These are phyloP conservation scores for Besnoitia besnoiti DNA, from an alignment of 169 alveolate genomes.

Conservation along the genomic window DNA sequence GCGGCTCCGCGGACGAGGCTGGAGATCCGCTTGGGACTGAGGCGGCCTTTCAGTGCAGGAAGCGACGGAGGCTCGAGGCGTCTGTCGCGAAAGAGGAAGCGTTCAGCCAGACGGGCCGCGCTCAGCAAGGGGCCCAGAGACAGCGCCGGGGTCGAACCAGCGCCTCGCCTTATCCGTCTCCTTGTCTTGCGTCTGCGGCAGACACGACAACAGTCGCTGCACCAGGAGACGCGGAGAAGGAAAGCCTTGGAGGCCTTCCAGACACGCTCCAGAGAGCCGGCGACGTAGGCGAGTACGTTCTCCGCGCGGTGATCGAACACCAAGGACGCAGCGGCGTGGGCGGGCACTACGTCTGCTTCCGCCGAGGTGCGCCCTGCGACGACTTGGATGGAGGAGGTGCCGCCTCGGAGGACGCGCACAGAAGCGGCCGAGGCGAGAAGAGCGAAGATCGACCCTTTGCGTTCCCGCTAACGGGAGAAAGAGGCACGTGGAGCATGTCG, in stretches of 20 bases:
- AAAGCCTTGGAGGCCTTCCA: background rate
- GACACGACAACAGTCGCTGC: background rate
- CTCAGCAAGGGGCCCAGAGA: no score
- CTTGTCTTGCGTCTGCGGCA: background rate
- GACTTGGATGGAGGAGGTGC: background rate
- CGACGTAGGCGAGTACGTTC: slow-evolving; percentile 7
- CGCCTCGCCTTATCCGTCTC: no score
- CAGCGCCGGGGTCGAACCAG: no score
- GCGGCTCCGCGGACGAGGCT: no score
- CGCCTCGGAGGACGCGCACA: background rate
- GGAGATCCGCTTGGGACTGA: no score
- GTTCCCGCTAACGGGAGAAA: background rate
- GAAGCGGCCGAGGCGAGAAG: background rate
- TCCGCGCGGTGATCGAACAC: slow-evolving; percentile 53
- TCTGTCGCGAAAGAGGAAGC: no score
- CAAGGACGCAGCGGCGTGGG: slow-evolving; percentile 58
- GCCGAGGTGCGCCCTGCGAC: slow-evolving; percentile 34
- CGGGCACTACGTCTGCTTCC: slow-evolving; percentile 53
- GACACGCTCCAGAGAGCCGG: no score
- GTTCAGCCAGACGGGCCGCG: no score
- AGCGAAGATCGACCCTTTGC: background rate
- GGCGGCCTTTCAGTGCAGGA: no score
- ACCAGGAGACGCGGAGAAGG: background rate
- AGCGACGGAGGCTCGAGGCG: no score
- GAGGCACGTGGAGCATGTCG: background rate